Conservation (phyloP, 768 basidiomycete species). For the Trametes maxima region DNA sequence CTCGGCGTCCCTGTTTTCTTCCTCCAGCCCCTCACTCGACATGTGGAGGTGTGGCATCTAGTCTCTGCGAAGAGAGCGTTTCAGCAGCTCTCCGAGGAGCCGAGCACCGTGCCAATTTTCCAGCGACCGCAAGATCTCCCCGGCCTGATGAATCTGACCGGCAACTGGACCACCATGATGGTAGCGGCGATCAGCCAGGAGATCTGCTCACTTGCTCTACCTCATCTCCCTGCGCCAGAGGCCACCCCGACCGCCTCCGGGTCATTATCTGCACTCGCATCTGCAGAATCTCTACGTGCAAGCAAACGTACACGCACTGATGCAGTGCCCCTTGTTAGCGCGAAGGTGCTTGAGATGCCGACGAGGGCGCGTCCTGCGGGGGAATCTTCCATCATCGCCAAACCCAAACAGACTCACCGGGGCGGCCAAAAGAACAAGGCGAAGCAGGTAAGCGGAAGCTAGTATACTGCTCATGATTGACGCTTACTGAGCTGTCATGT, state of each 20-base stretch:
- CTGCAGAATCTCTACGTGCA: no score
- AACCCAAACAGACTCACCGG: no score
- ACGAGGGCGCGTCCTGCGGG: no score
- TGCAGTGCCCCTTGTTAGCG: no score
- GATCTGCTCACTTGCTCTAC: not conserved
- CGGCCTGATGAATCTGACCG: not conserved
- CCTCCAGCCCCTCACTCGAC: conserved; percentile 5
- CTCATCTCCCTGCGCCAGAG: not conserved
- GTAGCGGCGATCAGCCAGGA: not conserved
- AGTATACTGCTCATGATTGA: no score
- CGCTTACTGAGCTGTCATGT: no score
- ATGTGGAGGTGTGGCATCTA: not conserved
- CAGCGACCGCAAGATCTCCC: not conserved
- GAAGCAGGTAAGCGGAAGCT: no score
- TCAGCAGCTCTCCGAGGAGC: not conserved
- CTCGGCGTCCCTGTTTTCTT: conserved; percentile 3
- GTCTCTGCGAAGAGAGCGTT: not conserved
- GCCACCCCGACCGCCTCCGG: not conserved
- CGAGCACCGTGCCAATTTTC: not conserved
- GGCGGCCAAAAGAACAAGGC: no score
- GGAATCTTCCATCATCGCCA: no score
- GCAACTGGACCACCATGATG: not conserved
- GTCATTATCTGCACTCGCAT: no score
- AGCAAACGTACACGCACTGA: no score
- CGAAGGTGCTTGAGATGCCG: no score